These are phyloP conservation scores for Lepraria neglecta DNA, from an alignment of 495 filamentous ascomycete genomes.

Conservation along the genomic window DNA sequence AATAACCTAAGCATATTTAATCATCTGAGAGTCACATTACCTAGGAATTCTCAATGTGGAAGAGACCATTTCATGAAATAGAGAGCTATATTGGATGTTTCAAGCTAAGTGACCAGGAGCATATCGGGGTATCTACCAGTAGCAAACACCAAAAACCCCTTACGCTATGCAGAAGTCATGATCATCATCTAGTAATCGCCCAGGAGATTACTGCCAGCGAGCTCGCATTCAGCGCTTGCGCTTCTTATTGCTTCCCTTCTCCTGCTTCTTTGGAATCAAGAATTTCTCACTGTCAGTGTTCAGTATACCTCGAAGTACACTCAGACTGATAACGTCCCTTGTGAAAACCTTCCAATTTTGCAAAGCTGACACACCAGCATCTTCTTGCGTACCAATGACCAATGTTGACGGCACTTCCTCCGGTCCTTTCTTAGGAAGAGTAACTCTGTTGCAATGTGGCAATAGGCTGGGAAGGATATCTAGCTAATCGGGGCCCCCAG, in stretches of 20 bases:
- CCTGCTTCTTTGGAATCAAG: conserved; percentile 5
- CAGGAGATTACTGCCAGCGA: not conserved
- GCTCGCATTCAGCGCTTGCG: conserved; percentile 12
- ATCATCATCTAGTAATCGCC: not conserved
- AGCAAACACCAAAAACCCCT: not conserved
- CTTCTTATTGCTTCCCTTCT: conserved; percentile 8
- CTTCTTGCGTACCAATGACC: conserved; percentile 16
- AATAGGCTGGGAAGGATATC: no score
- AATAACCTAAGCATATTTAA: no score
- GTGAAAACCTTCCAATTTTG: conserved; percentile 15
- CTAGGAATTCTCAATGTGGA: no score
- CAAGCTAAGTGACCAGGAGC: not conserved
- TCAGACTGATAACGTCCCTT: conserved; percentile 25
- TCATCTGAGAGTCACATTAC: no score
- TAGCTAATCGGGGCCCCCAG: no score
- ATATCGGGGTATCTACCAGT: conserved; percentile 9
- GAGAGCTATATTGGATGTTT: not conserved
- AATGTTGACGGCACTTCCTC: conserved; percentile 13
- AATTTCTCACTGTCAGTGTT: conserved; percentile 25
- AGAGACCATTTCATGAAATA: not conserved
- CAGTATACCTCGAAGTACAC: conserved; percentile 25
- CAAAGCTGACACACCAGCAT: conserved; percentile 4
- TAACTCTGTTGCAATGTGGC: no score
- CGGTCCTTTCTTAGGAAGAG: conserved; percentile 15
- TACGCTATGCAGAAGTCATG: not conserved